Percentiles rank a stretch among this genome's conserved stretches.
Evolutionary conservation across 148 eudicot species (phyloP).

Genomic region (Nepenthes gracilis): DNA sequence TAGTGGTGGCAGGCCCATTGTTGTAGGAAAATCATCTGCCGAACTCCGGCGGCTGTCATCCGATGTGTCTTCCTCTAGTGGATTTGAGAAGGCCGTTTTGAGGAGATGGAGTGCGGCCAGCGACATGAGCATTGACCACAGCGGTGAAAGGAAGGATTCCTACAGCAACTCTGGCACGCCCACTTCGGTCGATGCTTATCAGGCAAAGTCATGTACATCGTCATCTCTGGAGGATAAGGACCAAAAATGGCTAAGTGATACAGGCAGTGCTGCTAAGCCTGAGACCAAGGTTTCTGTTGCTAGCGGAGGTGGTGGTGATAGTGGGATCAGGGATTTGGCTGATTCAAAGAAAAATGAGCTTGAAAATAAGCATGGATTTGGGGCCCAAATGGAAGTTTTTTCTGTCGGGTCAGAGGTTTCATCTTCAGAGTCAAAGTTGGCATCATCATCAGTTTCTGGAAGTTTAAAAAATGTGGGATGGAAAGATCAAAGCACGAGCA

Average conservation of each 20-base stretch:
- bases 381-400: slow-evolving; percentile 18
- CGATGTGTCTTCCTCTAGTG: slow-evolving; percentile 44
- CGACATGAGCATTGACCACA: slow-evolving; percentile 94
- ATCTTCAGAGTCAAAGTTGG: slow-evolving; percentile 15
- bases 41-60: slow-evolving; percentile 76
- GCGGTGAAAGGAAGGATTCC: slow-evolving; percentile 61
- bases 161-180: slow-evolving; percentile 52
- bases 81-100: slow-evolving; percentile 58
- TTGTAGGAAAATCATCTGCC: slow-evolving; percentile 22
- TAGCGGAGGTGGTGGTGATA: slow-evolving; percentile 10
- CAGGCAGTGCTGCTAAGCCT: slow-evolving; percentile 12
- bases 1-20: slow-evolving; percentile 37
- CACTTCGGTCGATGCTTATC: slow-evolving; percentile 21
- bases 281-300: slow-evolving; percentile 17
- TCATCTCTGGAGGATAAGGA: slow-evolving; percentile 15
- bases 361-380: slow-evolving; percentile 13
- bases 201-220: slow-evolving; percentile 5
- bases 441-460: slow-evolving; percentile 7
- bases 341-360: slow-evolving; percentile 22
- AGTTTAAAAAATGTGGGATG: slow-evolving; percentile 20
- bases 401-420: slow-evolving; percentile 24
- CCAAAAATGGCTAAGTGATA: slow-evolving; percentile 8
- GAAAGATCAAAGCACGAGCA: slow-evolving; percentile 28
- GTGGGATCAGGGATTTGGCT: slow-evolving; percentile 14
- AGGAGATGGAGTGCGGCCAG: slow-evolving; percentile 99